phyloP scores from a whole-genome alignment of 1,284 basidiomycete species.

The Irpex rosettiformis region DNA sequence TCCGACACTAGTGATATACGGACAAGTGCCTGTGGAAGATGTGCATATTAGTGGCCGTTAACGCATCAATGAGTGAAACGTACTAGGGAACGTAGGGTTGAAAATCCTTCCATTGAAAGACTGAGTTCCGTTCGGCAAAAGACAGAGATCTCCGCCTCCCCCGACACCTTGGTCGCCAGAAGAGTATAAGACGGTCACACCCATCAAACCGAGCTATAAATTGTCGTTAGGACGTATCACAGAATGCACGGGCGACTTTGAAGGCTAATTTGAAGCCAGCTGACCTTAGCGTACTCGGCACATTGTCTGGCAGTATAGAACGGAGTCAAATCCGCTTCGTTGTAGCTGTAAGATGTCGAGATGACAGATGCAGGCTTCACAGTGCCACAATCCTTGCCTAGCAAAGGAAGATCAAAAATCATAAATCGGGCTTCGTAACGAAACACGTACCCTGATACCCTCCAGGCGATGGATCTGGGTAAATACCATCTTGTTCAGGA shows the following conservation, averaged over 20 bases:
- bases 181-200: constrained; percentile 61
- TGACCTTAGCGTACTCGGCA: constrained; percentile 42
- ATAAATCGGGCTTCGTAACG: background rate
- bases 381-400: constrained; percentile 34
- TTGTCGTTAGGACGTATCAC: too few relatives aligned
- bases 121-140: constrained; percentile 22
- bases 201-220: constrained; percentile 47
- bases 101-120: constrained; percentile 10
- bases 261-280: background rate
- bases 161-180: constrained; percentile 66
- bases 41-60: constrained; percentile 17
- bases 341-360: constrained; percentile 37
- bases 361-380: constrained; percentile 36
- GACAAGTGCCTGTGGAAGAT: constrained; percentile 34
- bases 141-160: constrained; percentile 36
- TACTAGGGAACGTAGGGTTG: constrained; percentile 6
- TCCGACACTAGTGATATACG: constrained; percentile 64
- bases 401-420: constrained; percentile 4
- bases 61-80: background rate
- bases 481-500: constrained; percentile 45
- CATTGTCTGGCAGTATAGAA: constrained; percentile 39
- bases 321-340: constrained; percentile 32
- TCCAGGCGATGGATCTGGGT: constrained; percentile 45
- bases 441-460: constrained; percentile 36
- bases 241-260: background rate